Evolutionary conservation across 345 rosid species (phyloP).

Genomic region (Corchorus olitorius): DNA sequence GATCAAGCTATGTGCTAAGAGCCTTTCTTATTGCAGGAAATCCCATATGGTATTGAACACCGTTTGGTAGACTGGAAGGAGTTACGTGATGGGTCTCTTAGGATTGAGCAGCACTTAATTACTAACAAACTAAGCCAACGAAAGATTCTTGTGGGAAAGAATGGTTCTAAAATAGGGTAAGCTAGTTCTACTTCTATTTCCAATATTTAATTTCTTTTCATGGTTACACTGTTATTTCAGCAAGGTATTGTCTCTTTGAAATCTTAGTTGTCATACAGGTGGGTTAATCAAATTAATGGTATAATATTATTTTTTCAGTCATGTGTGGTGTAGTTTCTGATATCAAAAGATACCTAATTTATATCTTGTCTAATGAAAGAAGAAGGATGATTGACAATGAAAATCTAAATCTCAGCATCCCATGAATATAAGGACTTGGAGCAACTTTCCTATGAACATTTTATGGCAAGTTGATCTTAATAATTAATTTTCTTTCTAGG

Average conservation of each 20-base stretch:
- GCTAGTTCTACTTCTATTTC: not conserved
- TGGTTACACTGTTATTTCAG: not conserved
- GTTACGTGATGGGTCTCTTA: slow-evolving; percentile 75
- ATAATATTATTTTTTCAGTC: not conserved
- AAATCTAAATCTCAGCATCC: not conserved
- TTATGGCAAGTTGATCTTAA: not conserved
- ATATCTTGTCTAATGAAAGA: not conserved
- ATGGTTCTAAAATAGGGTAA: slow-evolving; percentile 85
- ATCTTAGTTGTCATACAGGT: too few relatives aligned
- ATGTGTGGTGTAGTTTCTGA: not conserved
- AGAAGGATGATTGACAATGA: not conserved
- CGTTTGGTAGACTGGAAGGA: slow-evolving; percentile 90
- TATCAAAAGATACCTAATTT: not conserved
- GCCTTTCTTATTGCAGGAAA: slow-evolving; percentile 54
- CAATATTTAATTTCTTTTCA: not conserved
- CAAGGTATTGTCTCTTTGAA: too few relatives aligned
- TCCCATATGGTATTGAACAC: slow-evolving; percentile 78
- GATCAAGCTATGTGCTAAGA: not conserved
- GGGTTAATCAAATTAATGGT: too few relatives aligned
- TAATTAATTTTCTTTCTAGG: not conserved
- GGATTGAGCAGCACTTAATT: slow-evolving; percentile 87
- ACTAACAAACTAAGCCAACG: slow-evolving; percentile 80
- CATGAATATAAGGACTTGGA: not conserved
- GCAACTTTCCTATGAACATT: not conserved
- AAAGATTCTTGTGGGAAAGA: slow-evolving; percentile 91